Base-by-base conservation (phyloP, 257 asterid genomes). In the Fraxinus excelsior region DNA sequence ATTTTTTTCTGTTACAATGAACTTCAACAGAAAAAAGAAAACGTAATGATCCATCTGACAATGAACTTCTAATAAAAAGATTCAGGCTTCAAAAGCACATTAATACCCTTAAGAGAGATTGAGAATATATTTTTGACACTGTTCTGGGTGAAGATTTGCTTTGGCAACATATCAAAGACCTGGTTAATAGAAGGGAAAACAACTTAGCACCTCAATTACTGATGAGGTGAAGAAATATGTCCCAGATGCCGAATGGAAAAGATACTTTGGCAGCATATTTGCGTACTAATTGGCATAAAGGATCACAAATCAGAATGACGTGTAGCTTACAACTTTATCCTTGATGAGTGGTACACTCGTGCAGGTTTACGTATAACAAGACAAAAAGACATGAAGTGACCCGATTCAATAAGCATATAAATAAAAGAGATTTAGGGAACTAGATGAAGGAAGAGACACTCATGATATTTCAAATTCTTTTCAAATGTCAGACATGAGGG, bases 381-480 rank as follows among this genome's bases (percentile, higher is more conserved):
- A 42, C 3, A 42, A 9, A 42, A 42, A 42, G 18, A 42, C 4
- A 42, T 51, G 60, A 19, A 51, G 23, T 19, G 56, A 70, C 46
- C 1, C 12, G 26, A 35, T 38, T 51, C 58, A 69, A 64, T 28
- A 64, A 37, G 77, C 34, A 72, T 38, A 65, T 32, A 0, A 58
- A n/a, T 21, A 34, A 13, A 72, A 72, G 69, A 5, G 53, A 56
- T 51, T 14, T 19, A 19, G 7, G 16, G 32, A 10, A 14, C 51
- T 44, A 12, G 51, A 42, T 42, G 7, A 21, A 42, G 23, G 31
- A 18, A 67, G 23, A 21, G 34, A 77, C 28, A 25, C 16, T 73
- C 64, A 18, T 2, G 49, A 37, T 68, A 31, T 32, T 56, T n/a
- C 71, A 38, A 79, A 73, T 53, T 67, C 60, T 51, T 51, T 51